phyloP scores from a whole-genome alignment of 805 yeast species.

The Lachancea meyersii region DNA sequence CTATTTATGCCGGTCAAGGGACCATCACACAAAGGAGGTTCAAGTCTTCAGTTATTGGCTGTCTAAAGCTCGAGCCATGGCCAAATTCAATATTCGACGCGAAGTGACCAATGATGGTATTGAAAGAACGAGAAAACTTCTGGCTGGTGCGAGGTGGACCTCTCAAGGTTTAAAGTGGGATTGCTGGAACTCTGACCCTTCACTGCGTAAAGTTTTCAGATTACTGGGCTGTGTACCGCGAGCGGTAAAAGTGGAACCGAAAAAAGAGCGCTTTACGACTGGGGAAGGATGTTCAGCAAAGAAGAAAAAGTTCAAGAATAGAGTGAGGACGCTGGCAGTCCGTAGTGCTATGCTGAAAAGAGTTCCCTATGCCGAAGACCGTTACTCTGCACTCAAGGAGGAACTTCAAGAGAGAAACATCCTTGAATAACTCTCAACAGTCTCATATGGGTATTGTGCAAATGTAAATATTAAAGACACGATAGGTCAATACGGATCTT shows the following conservation, averaged over 20 bases:
- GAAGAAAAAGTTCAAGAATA: not conserved
- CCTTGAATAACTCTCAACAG: not conserved
- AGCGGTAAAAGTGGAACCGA: slow-evolving; percentile 5
- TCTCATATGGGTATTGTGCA: not conserved
- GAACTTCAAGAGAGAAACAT: slow-evolving; percentile 28
- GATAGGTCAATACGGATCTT: too few relatives aligned
- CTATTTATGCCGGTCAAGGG: slow-evolving; percentile 21
- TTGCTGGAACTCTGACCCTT: slow-evolving; percentile 16
- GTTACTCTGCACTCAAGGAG: slow-evolving; percentile 26
- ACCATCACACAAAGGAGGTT: slow-evolving; percentile 11
- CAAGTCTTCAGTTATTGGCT: slow-evolving; percentile 21
- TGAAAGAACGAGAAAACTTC: slow-evolving; percentile 4
- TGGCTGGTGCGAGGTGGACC: slow-evolving; percentile 10
- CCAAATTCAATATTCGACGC: slow-evolving; percentile 18
- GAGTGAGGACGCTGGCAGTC: slow-evolving; percentile 14
- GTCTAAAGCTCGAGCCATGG: slow-evolving; percentile 24
- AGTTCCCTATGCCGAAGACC: slow-evolving; percentile 30
- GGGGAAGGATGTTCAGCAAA: not conserved
- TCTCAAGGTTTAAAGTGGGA: slow-evolving; percentile 10
- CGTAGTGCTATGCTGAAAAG: slow-evolving; percentile 28
- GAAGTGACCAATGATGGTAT: slow-evolving; percentile 4
- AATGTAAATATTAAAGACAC: too few relatives aligned
- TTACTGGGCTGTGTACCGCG: slow-evolving; percentile 22
- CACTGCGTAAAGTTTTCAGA: slow-evolving; percentile 15
- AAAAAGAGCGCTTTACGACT: slow-evolving; percentile 1